Base-by-base conservation (phyloP, 2,329 filamentous ascomycete genomes). In the Hymenoscyphus repandus region DNA sequence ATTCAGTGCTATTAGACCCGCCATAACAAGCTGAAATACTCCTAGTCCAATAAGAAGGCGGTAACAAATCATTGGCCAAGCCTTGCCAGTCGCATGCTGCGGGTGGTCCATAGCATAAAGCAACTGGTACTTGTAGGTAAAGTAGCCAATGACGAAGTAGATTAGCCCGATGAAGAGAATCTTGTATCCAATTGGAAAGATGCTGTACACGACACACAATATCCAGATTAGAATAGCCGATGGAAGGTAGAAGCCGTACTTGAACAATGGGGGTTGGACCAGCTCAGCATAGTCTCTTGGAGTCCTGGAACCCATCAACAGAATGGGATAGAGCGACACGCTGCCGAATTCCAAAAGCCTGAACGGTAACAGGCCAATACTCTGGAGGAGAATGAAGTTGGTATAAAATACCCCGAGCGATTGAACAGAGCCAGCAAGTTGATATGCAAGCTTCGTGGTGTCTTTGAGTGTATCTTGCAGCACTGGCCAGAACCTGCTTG, bases 41-140 rank as follows among this genome's bases (percentile, higher is more conserved):
- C 95, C 72, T 9, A 96, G 72, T 1, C 93, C 93, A 20, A 96
- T 74, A 50, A 97, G 81, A 52, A 96, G 79, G 33, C 93, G 88
- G 64, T 93, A 90, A 70, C 90, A 96, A 56, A 99, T 96, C 79
- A 99, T 95, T 44, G 88, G 86, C 93, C 93, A 99, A 4, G 91
- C 90, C 54, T 86, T 84, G 17, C 95, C 95, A 0, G 92, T 97
- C 13, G 90, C 90, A 66, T 96, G 90, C 64, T 95, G 90, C 13
- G 90, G 88, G 67, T 97, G 92, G 62, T 97, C 91, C 93, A 99
- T 99, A 31, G 93, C 90, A 68, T 99, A 99, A 4, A 99, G 77
- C 4, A 99, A 76, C 72, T 99, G 95, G 70, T 99, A 99, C 68
- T 96, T 96, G 78, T 95, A 95, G 31, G 89, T 88, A 65, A 92